phyloP scores from a whole-genome alignment of 805 yeast species.

The Geotrichum ghanense region DNA sequence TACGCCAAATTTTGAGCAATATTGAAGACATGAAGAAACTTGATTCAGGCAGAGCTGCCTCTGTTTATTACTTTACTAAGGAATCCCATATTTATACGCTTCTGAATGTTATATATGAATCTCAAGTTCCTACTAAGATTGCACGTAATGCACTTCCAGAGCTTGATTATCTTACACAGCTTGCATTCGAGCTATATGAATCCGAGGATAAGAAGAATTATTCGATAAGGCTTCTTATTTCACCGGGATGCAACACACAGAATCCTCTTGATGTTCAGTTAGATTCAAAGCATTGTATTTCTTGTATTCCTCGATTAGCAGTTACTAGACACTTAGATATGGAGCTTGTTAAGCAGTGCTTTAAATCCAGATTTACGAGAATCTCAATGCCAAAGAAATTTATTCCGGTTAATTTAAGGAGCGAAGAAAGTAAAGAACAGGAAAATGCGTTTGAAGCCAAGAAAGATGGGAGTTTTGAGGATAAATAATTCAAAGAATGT shows the following conservation, averaged over 20 bases:
- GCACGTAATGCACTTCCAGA: conserved; percentile 95
- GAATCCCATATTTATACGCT: conserved; percentile 95
- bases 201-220: conserved; percentile 68
- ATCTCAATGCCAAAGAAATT: conserved; percentile 70
- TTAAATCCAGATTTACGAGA: conserved; percentile 70
- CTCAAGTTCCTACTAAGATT: conserved; percentile 89
- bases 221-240: conserved; percentile 78
- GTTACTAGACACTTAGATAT: conserved; percentile 88
- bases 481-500: neutral
- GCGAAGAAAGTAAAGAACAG: conserved; percentile 1
- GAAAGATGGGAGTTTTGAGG: neutral
- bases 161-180: conserved; percentile 88
- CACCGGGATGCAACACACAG: conserved; percentile 97
- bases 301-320: conserved; percentile 85
- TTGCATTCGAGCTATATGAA: conserved; percentile 87
- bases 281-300: conserved; percentile 92
- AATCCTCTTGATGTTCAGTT: conserved; percentile 95
- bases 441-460: neutral
- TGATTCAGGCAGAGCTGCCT: conserved; percentile 67
- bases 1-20: conserved; percentile 75
- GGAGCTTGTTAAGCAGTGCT: conserved; percentile 73
- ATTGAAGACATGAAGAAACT: conserved; percentile 67
- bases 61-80: conserved; percentile 86
- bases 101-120: conserved; percentile 80
- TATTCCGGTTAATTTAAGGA: conserved; percentile 19